Conservation (phyloP, 352 stramenopile genomes). For the Globisporangium carolinianum region DNA sequence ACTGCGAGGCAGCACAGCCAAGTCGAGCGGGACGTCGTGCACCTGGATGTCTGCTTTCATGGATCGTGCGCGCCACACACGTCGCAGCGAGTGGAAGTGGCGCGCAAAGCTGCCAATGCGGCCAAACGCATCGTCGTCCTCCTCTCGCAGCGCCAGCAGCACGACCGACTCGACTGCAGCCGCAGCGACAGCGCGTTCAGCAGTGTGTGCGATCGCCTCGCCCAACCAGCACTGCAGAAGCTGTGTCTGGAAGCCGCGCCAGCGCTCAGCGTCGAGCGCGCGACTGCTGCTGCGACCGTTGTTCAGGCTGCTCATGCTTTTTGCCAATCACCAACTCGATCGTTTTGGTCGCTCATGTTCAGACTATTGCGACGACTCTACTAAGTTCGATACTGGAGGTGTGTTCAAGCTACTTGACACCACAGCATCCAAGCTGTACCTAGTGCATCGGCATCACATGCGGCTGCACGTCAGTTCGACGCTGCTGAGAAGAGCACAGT, state of each 20-base stretch:
- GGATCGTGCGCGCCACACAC: not conserved
- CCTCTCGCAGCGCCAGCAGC: slow-evolving; percentile 21
- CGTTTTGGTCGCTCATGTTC: too few species aligned
- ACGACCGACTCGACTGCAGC: slow-evolving; percentile 1
- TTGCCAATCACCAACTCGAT: too few species aligned
- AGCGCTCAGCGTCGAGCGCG: not conserved
- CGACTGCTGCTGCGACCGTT: not conserved
- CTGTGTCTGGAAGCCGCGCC: slow-evolving; percentile 15
- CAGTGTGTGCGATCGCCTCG: slow-evolving; percentile 23
- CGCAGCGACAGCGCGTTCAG: slow-evolving; percentile 17
- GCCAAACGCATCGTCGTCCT: not conserved
- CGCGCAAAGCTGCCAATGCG: slow-evolving; percentile 5
- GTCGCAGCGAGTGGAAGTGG: slow-evolving; percentile 2
- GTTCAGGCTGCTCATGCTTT: too few species aligned
- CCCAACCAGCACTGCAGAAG: slow-evolving; percentile 38
- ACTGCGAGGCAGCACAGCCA: not conserved
- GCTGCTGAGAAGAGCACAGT: too few species aligned
- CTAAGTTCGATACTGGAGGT: too few species aligned
- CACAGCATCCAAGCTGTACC: too few species aligned
- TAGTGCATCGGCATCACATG: too few species aligned
- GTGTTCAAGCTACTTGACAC: too few species aligned
- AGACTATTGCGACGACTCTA: too few species aligned
- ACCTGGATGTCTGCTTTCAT: not conserved
- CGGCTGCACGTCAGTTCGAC: too few species aligned
- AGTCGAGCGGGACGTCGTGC: not conserved